phyloP scores from a whole-genome alignment of 1,139 yeast species.

The Kodamaea sp. region DNA sequence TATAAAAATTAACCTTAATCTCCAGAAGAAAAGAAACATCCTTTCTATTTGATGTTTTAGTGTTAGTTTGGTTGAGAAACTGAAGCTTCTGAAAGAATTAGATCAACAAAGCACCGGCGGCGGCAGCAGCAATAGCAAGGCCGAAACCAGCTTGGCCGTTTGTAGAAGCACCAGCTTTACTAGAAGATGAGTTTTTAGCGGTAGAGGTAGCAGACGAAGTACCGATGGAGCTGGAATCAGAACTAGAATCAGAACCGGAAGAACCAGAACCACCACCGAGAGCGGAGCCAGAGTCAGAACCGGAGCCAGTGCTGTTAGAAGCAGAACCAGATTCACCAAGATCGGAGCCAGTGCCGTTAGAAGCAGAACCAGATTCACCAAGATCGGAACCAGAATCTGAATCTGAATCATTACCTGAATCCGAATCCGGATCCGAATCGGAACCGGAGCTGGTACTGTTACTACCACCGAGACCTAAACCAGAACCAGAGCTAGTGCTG shows the following conservation, averaged over 20 bases:
- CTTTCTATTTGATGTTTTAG: constrained; percentile 6
- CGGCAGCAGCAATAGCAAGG: constrained; percentile 22
- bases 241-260: constrained; percentile 16
- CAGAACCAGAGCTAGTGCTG: constrained; percentile 52
- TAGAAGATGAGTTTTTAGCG: not conserved
- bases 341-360: constrained; percentile 43
- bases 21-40: too few relatives aligned
- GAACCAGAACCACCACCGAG: constrained; percentile 14
- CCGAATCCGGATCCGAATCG: constrained; percentile 28
- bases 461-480: too few relatives aligned
- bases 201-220: constrained; percentile 16
- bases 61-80: constrained; percentile 7
- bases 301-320: constrained; percentile 44
- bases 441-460: constrained; percentile 45
- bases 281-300: constrained; percentile 14
- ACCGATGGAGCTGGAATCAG: constrained; percentile 13
- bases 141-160: constrained; percentile 16
- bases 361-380: constrained; percentile 36
- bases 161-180: constrained; percentile 7
- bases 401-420: too few relatives aligned
- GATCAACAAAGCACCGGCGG: constrained; percentile 25
- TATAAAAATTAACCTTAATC: not conserved
- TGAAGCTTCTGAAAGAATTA: constrained; percentile 10
- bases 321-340: constrained; percentile 35
- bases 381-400: constrained; percentile 19